Evolutionary conservation across 2,329 filamentous ascomycete species (phyloP).

Genomic region (Apiospora marii): DNA sequence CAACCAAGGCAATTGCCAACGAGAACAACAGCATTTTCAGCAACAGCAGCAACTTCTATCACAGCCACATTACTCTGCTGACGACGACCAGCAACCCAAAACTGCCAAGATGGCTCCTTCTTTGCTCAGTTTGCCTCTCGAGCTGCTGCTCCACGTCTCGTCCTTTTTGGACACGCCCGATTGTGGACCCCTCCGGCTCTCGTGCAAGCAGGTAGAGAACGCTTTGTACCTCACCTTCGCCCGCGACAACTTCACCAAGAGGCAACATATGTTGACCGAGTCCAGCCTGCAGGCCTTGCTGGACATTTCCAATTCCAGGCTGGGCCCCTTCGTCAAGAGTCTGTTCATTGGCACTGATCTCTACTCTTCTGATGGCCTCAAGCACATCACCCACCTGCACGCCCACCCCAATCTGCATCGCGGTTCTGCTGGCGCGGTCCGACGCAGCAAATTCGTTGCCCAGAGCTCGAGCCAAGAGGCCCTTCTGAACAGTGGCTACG

Average conservation of each 20-base stretch:
- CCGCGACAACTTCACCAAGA: constrained; percentile 8
- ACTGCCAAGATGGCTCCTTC: background rate
- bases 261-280: constrained; percentile 20
- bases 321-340: background rate
- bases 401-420: constrained; percentile 13
- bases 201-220: constrained; percentile 21
- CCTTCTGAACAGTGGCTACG: constrained; percentile 16
- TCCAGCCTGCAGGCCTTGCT: constrained; percentile 16
- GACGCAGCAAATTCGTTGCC: constrained; percentile 4
- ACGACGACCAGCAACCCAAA: background rate
- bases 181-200: constrained; percentile 7
- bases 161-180: background rate
- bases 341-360: constrained; percentile 16
- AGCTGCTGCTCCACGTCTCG: constrained; percentile 20
- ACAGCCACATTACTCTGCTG: background rate
- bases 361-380: background rate
- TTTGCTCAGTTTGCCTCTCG: constrained; percentile 5
- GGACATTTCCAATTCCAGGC: background rate
- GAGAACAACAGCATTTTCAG: background rate
- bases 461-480: constrained; percentile 3
- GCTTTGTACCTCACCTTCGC: background rate
- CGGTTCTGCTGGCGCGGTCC: background rate
- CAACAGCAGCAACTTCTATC: background rate
- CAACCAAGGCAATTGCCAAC: background rate
- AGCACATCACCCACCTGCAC: constrained; percentile 1